These are phyloP conservation scores for Prunus davidiana DNA, from an alignment of 306 rosid species.

Conservation along the genomic window DNA sequence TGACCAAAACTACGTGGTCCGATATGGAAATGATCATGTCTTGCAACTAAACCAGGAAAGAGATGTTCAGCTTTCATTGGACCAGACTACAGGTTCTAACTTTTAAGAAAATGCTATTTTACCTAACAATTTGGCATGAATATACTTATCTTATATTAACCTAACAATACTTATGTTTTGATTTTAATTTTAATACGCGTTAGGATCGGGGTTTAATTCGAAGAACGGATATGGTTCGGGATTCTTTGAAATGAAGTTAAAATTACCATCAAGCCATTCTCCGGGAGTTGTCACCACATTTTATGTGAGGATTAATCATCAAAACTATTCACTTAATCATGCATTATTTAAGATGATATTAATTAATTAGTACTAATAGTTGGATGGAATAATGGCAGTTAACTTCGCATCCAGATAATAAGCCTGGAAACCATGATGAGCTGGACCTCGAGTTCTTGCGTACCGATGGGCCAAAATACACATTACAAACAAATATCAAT, in stretches of 20 bases:
- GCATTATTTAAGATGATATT: no score
- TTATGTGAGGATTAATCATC: constrained; percentile 16
- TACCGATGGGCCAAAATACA: not conserved
- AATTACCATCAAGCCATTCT: constrained; percentile 36
- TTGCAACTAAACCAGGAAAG: not conserved
- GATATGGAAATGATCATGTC: constrained; percentile 4
- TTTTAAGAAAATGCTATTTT: not conserved
- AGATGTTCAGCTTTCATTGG: constrained; percentile 24
- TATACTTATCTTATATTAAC: no score
- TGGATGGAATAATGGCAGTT: not conserved
- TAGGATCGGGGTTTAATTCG: constrained; percentile 45
- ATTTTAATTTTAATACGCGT: not conserved
- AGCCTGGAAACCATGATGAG: constrained; percentile 10
- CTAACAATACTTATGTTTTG: not conserved
- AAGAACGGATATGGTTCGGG: constrained; percentile 46
- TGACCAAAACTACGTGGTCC: not conserved
- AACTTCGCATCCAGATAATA: not conserved
- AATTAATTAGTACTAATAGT: not conserved
- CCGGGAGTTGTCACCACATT: constrained; percentile 38
- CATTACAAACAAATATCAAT: constrained; percentile 15
- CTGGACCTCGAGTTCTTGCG: constrained; percentile 29
- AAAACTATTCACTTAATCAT: not conserved
- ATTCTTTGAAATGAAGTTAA: constrained; percentile 39
- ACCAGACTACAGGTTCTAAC: constrained; percentile 14
- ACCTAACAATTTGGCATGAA: no score